A percentile compares a stretch with the other conserved stretches of the same genome.
These are phyloP conservation scores for Nitzschia sp. DNA, from an alignment of 108 stramenopile genomes.

Conservation along the genomic window DNA sequence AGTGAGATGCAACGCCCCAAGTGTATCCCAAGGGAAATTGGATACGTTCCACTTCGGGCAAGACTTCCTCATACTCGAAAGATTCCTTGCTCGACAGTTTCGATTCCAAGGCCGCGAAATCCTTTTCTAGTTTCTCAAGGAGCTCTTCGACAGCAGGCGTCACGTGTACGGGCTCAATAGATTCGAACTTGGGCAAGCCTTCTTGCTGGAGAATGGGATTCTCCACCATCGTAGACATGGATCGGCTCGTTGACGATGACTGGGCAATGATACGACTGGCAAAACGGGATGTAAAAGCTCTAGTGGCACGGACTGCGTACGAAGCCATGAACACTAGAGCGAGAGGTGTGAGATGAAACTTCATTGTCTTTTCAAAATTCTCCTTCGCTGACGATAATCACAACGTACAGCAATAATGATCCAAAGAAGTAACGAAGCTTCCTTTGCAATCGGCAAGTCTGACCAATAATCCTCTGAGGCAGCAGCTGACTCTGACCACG, in stretches of 20 bases:
- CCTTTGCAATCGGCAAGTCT: too few relatives aligned
- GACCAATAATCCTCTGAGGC: too few relatives aligned
- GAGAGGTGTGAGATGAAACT: constrained; percentile 6
- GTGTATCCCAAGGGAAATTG: constrained; percentile 78
- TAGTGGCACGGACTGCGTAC: constrained; percentile 13
- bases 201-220: constrained; percentile 87
- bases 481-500: background rate
- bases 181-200: constrained; percentile 84
- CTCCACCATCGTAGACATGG: constrained; percentile 36
- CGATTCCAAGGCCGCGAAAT: constrained; percentile 73
- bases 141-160: constrained; percentile 81
- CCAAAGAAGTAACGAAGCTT: too few relatives aligned
- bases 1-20: constrained; percentile 97
- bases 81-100: constrained; percentile 25
- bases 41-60: constrained; percentile 81
- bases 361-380: background rate
- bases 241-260: background rate
- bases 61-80: constrained; percentile 60
- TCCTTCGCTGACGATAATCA: background rate
- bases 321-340: background rate
- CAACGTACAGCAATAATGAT: background rate
- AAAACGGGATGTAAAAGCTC: constrained; percentile 17
- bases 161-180: constrained; percentile 78
- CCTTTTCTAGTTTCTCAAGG: constrained; percentile 63
- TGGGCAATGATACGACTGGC: background rate